phyloP scores from a whole-genome alignment of 352 stramenopile genomes.

The Phytophthora citricola region DNA sequence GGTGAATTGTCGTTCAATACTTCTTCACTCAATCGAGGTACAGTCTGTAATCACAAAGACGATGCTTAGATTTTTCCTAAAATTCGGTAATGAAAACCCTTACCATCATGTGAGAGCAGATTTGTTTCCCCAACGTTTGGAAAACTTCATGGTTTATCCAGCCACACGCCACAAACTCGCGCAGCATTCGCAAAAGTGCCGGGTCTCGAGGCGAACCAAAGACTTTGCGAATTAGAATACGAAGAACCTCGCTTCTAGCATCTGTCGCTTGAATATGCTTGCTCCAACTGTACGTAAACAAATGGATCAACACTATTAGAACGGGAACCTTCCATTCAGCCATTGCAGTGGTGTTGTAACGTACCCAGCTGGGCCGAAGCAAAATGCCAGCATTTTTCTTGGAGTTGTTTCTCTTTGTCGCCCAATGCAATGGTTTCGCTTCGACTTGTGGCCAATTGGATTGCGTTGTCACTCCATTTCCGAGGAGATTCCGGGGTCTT shows the following conservation, averaged over 20 bases:
- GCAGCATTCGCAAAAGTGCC: constrained; percentile 48
- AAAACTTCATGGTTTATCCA: constrained; percentile 43
- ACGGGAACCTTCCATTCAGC: no score
- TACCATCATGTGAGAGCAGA: constrained; percentile 52
- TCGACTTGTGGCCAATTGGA: not conserved
- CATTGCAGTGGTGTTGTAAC: constrained; percentile 4
- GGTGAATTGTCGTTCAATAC: constrained; percentile 54
- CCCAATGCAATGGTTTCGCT: constrained; percentile 1
- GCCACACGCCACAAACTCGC: constrained; percentile 42
- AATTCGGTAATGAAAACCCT: not conserved
- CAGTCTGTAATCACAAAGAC: constrained; percentile 27
- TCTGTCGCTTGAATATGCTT: constrained; percentile 16
- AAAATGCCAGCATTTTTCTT: constrained; percentile 41
- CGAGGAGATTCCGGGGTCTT: constrained; percentile 10
- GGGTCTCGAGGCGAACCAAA: constrained; percentile 53
- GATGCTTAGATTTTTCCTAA: constrained; percentile 12
- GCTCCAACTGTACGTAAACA: constrained; percentile 39
- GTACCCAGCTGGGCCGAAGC: constrained; percentile 42
- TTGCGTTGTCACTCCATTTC: constrained; percentile 21
- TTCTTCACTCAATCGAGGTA: constrained; percentile 52
- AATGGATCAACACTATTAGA: constrained; percentile 1
- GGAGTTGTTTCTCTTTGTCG: constrained; percentile 14
- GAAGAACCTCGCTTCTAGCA: constrained; percentile 27
- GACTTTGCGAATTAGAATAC: constrained; percentile 47
- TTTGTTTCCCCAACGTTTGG: constrained; percentile 19